These are phyloP conservation scores for Catunica adiposa DNA, from an alignment of 2,329 filamentous ascomycete genomes.

Conservation along the genomic window DNA sequence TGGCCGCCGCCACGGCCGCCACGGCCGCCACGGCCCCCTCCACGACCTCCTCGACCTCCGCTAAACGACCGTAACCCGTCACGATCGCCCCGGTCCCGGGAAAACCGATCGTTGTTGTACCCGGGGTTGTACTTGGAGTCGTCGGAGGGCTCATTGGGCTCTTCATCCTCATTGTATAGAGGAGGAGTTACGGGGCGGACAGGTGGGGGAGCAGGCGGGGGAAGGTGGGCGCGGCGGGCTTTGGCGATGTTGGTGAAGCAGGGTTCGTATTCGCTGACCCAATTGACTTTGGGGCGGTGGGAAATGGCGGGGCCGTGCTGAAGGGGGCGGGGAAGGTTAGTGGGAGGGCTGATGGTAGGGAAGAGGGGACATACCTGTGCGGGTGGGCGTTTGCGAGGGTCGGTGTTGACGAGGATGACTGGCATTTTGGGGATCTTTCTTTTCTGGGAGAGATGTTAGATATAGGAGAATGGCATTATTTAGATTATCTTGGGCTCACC, in stretches of 20 bases:
- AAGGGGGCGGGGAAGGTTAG: background rate
- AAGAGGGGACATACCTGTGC: background rate
- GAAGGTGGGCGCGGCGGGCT: background rate
- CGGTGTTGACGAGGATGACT: background rate
- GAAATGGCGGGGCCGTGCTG: background rate
- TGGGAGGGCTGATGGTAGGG: background rate
- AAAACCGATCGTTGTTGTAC: too few species aligned
- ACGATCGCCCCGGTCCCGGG: too few species aligned
- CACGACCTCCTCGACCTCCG: background rate
- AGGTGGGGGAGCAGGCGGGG: background rate
- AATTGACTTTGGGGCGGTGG: background rate
- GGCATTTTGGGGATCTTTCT: background rate
- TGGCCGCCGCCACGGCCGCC: background rate
- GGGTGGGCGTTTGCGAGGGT: background rate
- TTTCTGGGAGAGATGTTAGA: too few species aligned
- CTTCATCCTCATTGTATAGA: background rate
- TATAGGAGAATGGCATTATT: too few species aligned
- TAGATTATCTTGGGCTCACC: too few species aligned
- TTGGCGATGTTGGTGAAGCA: background rate
- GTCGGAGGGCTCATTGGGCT: too few species aligned
- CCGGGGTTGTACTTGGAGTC: background rate
- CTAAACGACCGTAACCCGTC: too few species aligned
- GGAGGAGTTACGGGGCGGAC: background rate
- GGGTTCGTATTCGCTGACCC: conserved; percentile 1
- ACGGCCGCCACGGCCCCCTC: background rate